These are phyloP conservation scores for Hypoxylon sp. DNA, from an alignment of 2,329 filamentous ascomycete species.

Conservation along the genomic window DNA sequence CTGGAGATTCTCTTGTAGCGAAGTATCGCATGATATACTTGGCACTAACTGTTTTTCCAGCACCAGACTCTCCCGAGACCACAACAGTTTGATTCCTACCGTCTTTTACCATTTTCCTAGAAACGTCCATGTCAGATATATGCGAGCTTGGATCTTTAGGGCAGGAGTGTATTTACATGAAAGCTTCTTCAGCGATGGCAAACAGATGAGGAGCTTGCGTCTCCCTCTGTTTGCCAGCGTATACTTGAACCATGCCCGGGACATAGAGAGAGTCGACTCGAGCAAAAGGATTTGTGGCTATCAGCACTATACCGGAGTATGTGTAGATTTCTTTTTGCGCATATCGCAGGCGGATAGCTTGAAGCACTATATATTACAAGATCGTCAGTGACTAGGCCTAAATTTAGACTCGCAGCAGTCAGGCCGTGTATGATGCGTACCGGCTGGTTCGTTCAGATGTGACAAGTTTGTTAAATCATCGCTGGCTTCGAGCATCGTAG, in stretches of 20 bases:
- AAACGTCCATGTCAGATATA: conserved; percentile 54
- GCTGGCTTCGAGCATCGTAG: conserved; percentile 96
- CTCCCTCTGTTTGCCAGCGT: conserved; percentile 95
- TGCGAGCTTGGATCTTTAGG: background rate
- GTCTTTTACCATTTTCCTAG: conserved; percentile 95
- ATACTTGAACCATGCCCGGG: conserved; percentile 99
- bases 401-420: conserved; percentile 14
- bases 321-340: conserved; percentile 99
- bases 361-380: conserved; percentile 74
- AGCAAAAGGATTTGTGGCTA: conserved; percentile 98
- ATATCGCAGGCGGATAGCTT: conserved; percentile 97
- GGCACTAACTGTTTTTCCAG: conserved; percentile 98
- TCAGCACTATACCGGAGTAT: conserved; percentile 98
- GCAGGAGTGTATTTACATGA: conserved; percentile 75
- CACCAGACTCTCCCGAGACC: conserved; percentile 98
- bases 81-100: conserved; percentile 97
- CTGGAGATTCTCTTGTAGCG: conserved; percentile 93
- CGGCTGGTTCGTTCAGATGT: conserved; percentile 97
- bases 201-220: conserved; percentile 98
- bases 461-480: conserved; percentile 98
- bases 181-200: conserved; percentile 98
- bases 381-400: conserved; percentile 42
- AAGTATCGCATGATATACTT: conserved; percentile 99
- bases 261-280: conserved; percentile 98
- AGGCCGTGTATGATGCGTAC: conserved; percentile 60